Percentiles rank a stretch among this genome's conserved stretches.
Conservation (phyloP, 1,284 basidiomycete species). For the Ustilago bromivora region DNA sequence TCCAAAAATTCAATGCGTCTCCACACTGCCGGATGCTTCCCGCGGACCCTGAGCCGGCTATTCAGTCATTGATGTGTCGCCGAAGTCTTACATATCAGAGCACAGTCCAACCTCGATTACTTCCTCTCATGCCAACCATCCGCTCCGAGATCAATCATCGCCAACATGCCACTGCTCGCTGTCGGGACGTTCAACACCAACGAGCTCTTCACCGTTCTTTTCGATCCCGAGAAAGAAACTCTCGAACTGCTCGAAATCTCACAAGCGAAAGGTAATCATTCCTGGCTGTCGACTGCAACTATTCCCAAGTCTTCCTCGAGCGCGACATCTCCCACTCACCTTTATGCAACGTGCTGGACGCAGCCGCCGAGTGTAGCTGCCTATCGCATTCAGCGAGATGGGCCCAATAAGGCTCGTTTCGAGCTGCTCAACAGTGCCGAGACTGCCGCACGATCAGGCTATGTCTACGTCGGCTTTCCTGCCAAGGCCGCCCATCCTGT, state of each 20-base stretch:
- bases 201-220: slow-evolving; percentile 48
- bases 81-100: slow-evolving; percentile 21
- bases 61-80: slow-evolving; percentile 5
- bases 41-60: slow-evolving; percentile 33
- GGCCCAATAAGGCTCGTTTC: slow-evolving; percentile 10
- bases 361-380: slow-evolving; percentile 53
- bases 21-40: slow-evolving; percentile 8
- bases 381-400: slow-evolving; percentile 35
- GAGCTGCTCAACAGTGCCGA: slow-evolving; percentile 52
- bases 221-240: slow-evolving; percentile 36
- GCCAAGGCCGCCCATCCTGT: slow-evolving; percentile 45
- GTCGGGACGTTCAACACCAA: slow-evolving; percentile 57
- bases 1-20: neutral
- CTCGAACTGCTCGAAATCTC: slow-evolving; percentile 40
- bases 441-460: slow-evolving; percentile 50
- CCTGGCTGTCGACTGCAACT: slow-evolving; percentile 50
- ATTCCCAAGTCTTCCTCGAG: slow-evolving; percentile 2
- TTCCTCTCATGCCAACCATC: neutral
- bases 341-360: slow-evolving; percentile 57
- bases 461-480: slow-evolving; percentile 50
- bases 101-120: neutral
- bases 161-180: slow-evolving; percentile 36
- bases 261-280: slow-evolving; percentile 50
- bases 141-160: neutral
- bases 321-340: slow-evolving; percentile 16